These are phyloP conservation scores for Sinapis alba DNA, from an alignment of 441 rosid genomes.

Conservation along the genomic window DNA sequence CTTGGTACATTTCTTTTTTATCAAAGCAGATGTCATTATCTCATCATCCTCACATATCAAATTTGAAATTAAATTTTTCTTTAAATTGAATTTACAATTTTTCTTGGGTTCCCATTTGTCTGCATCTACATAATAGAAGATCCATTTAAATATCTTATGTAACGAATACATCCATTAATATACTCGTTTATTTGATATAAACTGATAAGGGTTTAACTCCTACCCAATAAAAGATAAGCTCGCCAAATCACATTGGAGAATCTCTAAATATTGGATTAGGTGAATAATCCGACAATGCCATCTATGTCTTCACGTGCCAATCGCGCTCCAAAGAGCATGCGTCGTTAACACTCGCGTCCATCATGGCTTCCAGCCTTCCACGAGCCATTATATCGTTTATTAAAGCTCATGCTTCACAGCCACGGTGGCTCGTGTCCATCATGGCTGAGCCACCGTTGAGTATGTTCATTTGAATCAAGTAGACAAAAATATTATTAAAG, in stretches of 20 bases:
- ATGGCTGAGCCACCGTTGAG: neutral
- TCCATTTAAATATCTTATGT: neutral
- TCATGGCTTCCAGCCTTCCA: conserved; percentile 31
- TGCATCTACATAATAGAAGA: neutral
- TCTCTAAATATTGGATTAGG: neutral
- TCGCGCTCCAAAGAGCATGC: conserved; percentile 4
- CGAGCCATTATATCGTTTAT: neutral
- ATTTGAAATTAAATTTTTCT: neutral
- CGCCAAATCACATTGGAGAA: conserved; percentile 5
- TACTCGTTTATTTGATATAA: neutral
- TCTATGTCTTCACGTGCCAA: neutral
- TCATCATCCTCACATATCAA: neutral
- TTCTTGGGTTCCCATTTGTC: neutral
- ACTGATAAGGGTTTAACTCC: conserved; percentile 5
- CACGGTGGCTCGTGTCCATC: neutral
- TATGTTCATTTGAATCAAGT: neutral
- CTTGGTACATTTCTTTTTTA: conserved; percentile 3
- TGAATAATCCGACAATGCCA: conserved; percentile 23
- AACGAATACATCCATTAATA: neutral
- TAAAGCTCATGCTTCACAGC: too few species aligned
- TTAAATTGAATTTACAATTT: neutral
- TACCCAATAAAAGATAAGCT: neutral
- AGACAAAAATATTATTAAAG: too few species aligned
- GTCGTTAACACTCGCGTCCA: conserved; percentile 3
- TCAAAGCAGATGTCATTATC: neutral